Conservation (phyloP, 129 eudicot genomes). For the Apium graveolens region DNA sequence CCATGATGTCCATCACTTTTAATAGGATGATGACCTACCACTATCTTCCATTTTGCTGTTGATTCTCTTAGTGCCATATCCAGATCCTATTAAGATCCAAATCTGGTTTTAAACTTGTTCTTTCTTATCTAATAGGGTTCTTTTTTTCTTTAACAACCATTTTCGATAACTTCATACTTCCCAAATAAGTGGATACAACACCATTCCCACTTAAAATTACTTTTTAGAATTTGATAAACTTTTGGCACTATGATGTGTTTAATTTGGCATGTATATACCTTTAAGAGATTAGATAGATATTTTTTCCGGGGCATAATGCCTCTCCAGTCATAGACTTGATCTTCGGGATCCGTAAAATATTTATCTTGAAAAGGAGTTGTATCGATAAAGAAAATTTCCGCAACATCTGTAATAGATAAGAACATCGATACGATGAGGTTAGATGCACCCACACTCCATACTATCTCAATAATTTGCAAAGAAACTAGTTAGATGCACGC, state of each 20-base stretch:
- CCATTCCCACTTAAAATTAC: background rate
- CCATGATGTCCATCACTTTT: constrained; percentile 70
- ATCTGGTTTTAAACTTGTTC: background rate
- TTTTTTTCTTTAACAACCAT: background rate
- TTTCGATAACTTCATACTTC: background rate
- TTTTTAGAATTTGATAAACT: too few species aligned
- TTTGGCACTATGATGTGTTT: background rate
- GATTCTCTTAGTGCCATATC: constrained; percentile 60
- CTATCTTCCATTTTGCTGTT: constrained; percentile 71
- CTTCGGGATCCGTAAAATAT: constrained; percentile 40
- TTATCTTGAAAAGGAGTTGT: constrained; percentile 72
- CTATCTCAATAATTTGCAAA: too few species aligned
- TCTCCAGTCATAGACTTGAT: constrained; percentile 65
- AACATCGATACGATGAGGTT: background rate
- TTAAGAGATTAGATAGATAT: constrained; percentile 40
- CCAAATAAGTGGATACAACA: background rate
- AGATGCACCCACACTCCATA: background rate
- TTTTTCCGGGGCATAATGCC: constrained; percentile 57
- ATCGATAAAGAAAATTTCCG: constrained; percentile 68
- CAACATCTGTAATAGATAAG: constrained; percentile 37
- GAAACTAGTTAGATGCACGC: too few species aligned
- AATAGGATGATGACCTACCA: constrained; percentile 78
- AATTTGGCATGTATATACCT: constrained; percentile 17
- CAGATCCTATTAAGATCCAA: constrained; percentile 37
- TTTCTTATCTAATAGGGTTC: background rate